These are phyloP conservation scores for Cercospora nicotianae DNA, from an alignment of 2,329 filamentous ascomycete species.

Conservation along the genomic window DNA sequence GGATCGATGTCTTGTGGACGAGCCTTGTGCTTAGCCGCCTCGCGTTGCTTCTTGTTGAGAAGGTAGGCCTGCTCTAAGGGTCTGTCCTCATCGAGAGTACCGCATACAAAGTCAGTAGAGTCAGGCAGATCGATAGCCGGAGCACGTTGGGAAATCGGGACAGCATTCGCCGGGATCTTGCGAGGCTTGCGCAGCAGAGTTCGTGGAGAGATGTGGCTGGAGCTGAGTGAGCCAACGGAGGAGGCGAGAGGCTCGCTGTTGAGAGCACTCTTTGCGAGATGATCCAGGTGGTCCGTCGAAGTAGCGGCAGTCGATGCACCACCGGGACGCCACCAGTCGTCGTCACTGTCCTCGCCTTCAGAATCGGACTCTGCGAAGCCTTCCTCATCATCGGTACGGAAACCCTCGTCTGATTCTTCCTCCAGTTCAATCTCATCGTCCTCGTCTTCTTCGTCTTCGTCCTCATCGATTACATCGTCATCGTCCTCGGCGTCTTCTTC, in stretches of 20 bases:
- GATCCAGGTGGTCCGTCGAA: conserved; percentile 54
- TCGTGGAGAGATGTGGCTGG: conserved; percentile 27
- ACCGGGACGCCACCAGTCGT: conserved; percentile 67
- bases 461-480: conserved; percentile 50
- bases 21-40: conserved; percentile 74
- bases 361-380: conserved; percentile 71
- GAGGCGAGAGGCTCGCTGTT: conserved; percentile 54
- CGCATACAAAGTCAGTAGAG: conserved; percentile 98
- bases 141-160: conserved; percentile 34
- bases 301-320: conserved; percentile 54
- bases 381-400: conserved; percentile 77
- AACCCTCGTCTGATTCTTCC: conserved; percentile 60
- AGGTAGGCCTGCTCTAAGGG: conserved; percentile 93
- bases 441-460: conserved; percentile 52
- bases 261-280: conserved; percentile 46
- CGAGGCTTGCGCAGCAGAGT: conserved; percentile 16
- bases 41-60: conserved; percentile 76
- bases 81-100: conserved; percentile 91
- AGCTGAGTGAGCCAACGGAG: conserved; percentile 55
- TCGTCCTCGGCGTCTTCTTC: conserved; percentile 54
- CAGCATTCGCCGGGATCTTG: conserved; percentile 40
- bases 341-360: conserved; percentile 66
- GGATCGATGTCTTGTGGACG: conserved; percentile 98
- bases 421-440: conserved; percentile 64
- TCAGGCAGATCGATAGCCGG: conserved; percentile 76